A percentile compares a stretch with the other conserved stretches of the same genome.
phyloP scores from a whole-genome alignment of 2,329 filamentous ascomycete genomes.

The Colletotrichum sp. region DNA sequence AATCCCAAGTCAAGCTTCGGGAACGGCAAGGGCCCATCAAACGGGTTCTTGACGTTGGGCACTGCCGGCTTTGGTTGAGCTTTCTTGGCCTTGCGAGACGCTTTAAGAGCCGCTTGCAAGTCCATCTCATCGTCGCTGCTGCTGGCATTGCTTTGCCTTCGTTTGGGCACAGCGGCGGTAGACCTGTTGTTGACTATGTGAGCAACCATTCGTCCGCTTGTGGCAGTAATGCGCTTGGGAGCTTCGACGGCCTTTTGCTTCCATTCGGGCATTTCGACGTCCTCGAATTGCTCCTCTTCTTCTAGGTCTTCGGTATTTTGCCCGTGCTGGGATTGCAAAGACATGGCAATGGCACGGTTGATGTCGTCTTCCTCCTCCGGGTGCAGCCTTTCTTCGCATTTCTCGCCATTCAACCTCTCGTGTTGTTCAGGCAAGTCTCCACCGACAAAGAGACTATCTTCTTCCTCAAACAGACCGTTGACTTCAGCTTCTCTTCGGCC shows the following conservation, averaged over 20 bases:
- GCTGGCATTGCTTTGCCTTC: conserved; percentile 52
- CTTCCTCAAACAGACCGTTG: conserved; percentile 35
- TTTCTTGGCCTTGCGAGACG: conserved; percentile 68
- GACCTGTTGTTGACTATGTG: conserved; percentile 77
- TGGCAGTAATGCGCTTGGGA: conserved; percentile 55
- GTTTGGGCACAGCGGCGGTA: conserved; percentile 61
- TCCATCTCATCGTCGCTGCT: conserved; percentile 80
- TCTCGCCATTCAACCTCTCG: conserved; percentile 24
- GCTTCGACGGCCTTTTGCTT: conserved; percentile 57
- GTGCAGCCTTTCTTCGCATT: conserved; percentile 41
- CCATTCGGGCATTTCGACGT: conserved; percentile 59
- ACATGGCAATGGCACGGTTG: conserved; percentile 82
- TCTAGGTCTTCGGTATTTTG: conserved; percentile 38
- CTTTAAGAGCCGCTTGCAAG: conserved; percentile 75
- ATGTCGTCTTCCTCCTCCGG: conserved; percentile 66
- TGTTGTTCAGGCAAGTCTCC: conserved; percentile 29
- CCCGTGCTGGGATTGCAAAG: conserved; percentile 70
- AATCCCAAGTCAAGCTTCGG: conserved; percentile 80
- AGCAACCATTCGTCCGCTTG: conserved; percentile 68
- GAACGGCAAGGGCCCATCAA: conserved; percentile 87
- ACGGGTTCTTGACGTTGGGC: conserved; percentile 64
- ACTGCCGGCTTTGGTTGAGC: conserved; percentile 39
- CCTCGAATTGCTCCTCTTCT: conserved; percentile 52
- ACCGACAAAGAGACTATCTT: conserved; percentile 62
- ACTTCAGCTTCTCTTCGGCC: conserved; percentile 5